Evolutionary conservation across 495 filamentous ascomycete genomes (phyloP), one percentile per base, ranked within the genome.

Genomic region (Podospora bellae-mahoneyi): DNA sequence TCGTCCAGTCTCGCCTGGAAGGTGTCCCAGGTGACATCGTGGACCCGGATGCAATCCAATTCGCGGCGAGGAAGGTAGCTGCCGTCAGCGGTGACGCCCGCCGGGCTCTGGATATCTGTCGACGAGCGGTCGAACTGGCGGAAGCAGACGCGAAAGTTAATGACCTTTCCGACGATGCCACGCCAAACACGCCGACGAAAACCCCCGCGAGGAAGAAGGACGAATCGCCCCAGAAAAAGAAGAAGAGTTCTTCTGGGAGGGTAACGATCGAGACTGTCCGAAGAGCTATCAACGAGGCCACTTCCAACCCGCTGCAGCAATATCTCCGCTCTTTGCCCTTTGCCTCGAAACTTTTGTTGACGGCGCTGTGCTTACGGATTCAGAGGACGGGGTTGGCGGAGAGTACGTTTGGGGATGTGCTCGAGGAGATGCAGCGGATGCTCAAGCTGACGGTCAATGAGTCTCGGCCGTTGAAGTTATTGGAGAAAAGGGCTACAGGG

Each of bases 191-290:
- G 5, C 80, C 81, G n/a, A 81, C 76, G 71, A 83, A 80, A 62
- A 63, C 30, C n/a, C 30, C 61, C 61, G 28, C 30, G 28, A 62
- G 26, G 39, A 68, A 65, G 72, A 72, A 66, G n/a, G 48, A 74
- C 67, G 48, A 74, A 58, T 9, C 66, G 55, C 61, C 66, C 13
- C 71, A 72, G 19, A 78, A 69, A 67, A 76, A 72, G 69, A 62
- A 68, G 26, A 66, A 68, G 13, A 65, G 64, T 23, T 61, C 71
- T 1, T 64, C 76, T 0, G 82, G 91, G 68, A 77, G 86, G 32
- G 95, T 97, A 39, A 97, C 93, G 0, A 98, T 98, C 72, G 87
- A 91, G 44, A 96, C 92, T 1, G 88, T 99, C 72, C 96, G 96
- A 72, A 86, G 91, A 76, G 95, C 95, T 19, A 98, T 99, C 76